Evolutionary conservation across 2,329 filamentous ascomycete genomes (phyloP).

Genomic region (Hyphodiscus sp.): DNA sequence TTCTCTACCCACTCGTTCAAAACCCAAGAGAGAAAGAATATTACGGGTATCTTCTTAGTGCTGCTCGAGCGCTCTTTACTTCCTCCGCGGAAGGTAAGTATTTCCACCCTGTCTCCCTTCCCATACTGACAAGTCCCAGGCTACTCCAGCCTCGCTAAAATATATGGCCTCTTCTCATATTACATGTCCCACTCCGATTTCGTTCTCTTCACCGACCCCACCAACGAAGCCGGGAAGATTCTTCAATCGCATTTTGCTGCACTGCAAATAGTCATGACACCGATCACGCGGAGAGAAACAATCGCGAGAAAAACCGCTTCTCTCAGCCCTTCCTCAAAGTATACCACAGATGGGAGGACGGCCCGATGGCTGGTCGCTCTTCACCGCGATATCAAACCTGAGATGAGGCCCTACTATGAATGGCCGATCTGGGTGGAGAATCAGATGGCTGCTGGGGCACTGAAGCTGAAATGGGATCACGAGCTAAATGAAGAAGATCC

Average conservation of each 20-base stretch:
- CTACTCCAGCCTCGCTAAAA: conserved; percentile 16
- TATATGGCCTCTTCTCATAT: conserved; percentile 18
- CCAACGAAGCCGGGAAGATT: conserved; percentile 16
- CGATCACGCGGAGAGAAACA: conserved; percentile 15
- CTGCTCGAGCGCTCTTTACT: conserved; percentile 31
- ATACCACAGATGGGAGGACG: not conserved
- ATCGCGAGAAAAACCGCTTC: conserved; percentile 1
- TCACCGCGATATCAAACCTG: conserved; percentile 12
- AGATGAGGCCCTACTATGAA: conserved; percentile 19
- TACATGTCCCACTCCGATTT: conserved; percentile 20
- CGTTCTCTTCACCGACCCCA: conserved; percentile 14
- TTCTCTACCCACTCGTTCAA: conserved; percentile 37
- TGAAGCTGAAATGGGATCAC: not conserved
- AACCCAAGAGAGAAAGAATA: conserved; percentile 42
- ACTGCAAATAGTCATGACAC: conserved; percentile 23
- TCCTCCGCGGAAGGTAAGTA: conserved; percentile 22
- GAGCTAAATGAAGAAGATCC: no score
- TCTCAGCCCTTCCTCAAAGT: not conserved
- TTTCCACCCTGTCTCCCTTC: not conserved
- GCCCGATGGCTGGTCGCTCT: conserved; percentile 15
- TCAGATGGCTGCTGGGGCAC: conserved; percentile 3
- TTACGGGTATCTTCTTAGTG: conserved; percentile 37
- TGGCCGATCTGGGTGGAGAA: conserved; percentile 23
- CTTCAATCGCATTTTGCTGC: conserved; percentile 24
- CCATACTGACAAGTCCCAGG: conserved; percentile 10